Percentiles rank a stretch among this genome's conserved stretches.
Conservation (phyloP, 805 yeast genomes). For the Wickerhamomyces alni region DNA sequence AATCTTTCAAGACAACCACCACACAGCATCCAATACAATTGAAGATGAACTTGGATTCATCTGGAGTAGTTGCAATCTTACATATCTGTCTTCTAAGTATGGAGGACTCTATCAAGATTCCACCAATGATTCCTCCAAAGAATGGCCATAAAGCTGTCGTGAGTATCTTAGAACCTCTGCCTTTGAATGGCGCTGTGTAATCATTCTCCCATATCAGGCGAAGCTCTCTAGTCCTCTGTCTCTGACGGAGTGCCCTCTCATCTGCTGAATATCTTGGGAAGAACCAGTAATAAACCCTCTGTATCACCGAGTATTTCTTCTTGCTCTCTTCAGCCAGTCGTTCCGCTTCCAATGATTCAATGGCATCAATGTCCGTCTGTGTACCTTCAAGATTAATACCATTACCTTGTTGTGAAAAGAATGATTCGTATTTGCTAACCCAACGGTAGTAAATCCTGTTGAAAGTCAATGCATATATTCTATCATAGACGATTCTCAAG, state of each 20-base stretch:
- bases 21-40: conserved; percentile 25
- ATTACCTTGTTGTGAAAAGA: conserved; percentile 26
- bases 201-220: conserved; percentile 22
- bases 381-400: conserved; percentile 20
- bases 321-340: not conserved
- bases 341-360: conserved; percentile 17
- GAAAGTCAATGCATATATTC: conserved; percentile 14
- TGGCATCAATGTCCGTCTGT: conserved; percentile 11
- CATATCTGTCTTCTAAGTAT: conserved; percentile 15
- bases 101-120: conserved; percentile 16
- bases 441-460: conserved; percentile 28
- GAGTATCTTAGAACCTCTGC: conserved; percentile 10
- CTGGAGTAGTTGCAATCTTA: conserved; percentile 23
- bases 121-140: conserved; percentile 20
- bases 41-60: conserved; percentile 24
- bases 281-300: not conserved
- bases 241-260: not conserved
- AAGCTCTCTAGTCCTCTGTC: conserved; percentile 18
- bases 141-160: conserved; percentile 29
- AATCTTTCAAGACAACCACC: conserved; percentile 25
- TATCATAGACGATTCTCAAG: conserved; percentile 7
- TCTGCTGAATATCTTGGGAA: conserved; percentile 6
- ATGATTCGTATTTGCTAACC: conserved; percentile 25
- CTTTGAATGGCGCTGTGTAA: conserved; percentile 18
- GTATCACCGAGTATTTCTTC: not conserved